These are phyloP conservation scores for Botrytis fragariae DNA, from an alignment of 2,329 filamentous ascomycete species.

Conservation along the genomic window DNA sequence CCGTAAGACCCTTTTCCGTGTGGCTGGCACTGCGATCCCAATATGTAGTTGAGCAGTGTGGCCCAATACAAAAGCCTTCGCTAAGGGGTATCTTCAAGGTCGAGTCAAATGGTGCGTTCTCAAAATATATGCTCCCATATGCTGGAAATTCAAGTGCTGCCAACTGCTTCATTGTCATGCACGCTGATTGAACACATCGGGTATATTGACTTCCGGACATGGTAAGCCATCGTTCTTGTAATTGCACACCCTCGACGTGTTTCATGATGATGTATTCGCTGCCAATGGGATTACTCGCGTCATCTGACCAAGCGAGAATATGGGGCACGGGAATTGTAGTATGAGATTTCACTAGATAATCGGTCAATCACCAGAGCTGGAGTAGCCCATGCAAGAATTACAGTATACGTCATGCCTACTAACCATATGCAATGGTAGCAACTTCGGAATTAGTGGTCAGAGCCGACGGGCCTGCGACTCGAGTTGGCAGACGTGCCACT, in stretches of 20 bases:
- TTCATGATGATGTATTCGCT: slow-evolving; percentile 44
- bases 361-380: no score
- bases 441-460: neutral
- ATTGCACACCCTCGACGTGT: slow-evolving; percentile 38
- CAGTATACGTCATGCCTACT: no score
- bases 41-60: slow-evolving; percentile 33
- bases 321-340: neutral
- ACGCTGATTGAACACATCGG: slow-evolving; percentile 25
- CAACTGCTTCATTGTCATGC: slow-evolving; percentile 25
- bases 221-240: slow-evolving; percentile 38
- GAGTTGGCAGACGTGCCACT: neutral
- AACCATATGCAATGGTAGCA: neutral
- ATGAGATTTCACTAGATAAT: neutral
- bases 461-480: neutral
- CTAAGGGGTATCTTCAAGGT: slow-evolving; percentile 7
- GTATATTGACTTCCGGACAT: slow-evolving; percentile 38
- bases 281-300: slow-evolving; percentile 32
- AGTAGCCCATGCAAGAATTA: no score
- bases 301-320: neutral
- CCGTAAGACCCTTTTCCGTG: slow-evolving; percentile 11
- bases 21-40: slow-evolving; percentile 8
- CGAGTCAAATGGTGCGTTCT: slow-evolving; percentile 20
- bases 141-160: slow-evolving; percentile 37
- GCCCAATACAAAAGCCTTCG: slow-evolving; percentile 37
- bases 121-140: slow-evolving; percentile 41